Base-by-base conservation (phyloP, 2,329 filamentous ascomycete genomes). In the Trichoderma brevicompactum region DNA sequence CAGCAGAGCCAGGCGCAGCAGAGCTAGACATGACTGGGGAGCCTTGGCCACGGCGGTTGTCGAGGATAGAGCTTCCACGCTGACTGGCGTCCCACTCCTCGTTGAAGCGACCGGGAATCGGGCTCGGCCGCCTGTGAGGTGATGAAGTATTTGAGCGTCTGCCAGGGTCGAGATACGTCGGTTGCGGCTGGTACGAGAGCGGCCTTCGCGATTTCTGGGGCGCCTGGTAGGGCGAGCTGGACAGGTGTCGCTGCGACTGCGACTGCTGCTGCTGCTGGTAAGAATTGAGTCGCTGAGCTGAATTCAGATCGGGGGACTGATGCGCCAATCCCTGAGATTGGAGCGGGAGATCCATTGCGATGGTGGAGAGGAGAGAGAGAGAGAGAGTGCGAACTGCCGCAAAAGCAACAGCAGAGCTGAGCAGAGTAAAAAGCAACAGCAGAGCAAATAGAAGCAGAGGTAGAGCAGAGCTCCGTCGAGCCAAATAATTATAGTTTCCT, bases 71-170 rank as follows among this genome's bases (percentile, higher is more conserved):
- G 71, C 85, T 86, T 53, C 87, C 89, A 68, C 88, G 85, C 71
- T 87, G 87, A 71, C 83, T 87, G 58, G 86, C 87, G 78, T 91
- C 88, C 83, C 89, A 91, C 79, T 90, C 86, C 74, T 92, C 89
- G 70, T 85, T 87, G 72, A 91, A 90, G 70, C 82, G 85, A 67
- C 86, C 82, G 52, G 75, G 74, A 41, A 65, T 58, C 43, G 72
- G 72, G 38, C 68, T 69, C 53, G 70, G 69, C 36, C 67, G 69
- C 36, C 68, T 69, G 28, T 64, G 65, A 40, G 65, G 58, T 5
- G 65, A 66, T 44, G 59, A 43, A 19, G 52, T 58, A 23, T 64
- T 36, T 13, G 52, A 50, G 38, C 52, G 44, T 50, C 32, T 28
- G 23, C 53, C 52, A 36, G 56, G 13, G 40, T 66, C 65, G 59